Percentiles rank a stretch among this genome's conserved stretches.
phyloP scores from a whole-genome alignment of 2,329 filamentous ascomycete genomes.

The Sarocladium brachiariae region DNA sequence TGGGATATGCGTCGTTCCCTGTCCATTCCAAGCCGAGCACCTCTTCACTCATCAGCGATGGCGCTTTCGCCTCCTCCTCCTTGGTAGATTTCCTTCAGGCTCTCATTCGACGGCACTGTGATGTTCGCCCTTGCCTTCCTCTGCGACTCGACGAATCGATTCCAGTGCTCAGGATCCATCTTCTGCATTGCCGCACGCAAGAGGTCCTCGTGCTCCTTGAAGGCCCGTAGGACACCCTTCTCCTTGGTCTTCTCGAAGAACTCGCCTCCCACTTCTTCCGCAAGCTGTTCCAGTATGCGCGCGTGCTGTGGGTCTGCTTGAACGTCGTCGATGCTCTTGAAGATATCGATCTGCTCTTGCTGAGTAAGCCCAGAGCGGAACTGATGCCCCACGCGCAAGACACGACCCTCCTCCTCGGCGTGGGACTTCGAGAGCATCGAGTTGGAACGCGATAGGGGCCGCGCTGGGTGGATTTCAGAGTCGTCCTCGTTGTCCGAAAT shows the following conservation, averaged over 20 bases:
- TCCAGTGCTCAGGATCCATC: slow-evolving; percentile 61
- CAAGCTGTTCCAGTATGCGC: slow-evolving; percentile 51
- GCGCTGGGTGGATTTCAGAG: slow-evolving; percentile 32
- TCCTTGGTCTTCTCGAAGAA: slow-evolving; percentile 47
- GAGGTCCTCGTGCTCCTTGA: slow-evolving; percentile 50
- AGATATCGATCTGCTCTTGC: slow-evolving; percentile 42
- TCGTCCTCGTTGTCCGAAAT: slow-evolving; percentile 41
- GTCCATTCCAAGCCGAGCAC: neutral
- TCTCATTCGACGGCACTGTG: slow-evolving; percentile 30
- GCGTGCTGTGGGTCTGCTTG: slow-evolving; percentile 43
- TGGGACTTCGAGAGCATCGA: slow-evolving; percentile 48
- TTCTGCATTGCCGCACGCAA: slow-evolving; percentile 45
- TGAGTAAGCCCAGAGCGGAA: slow-evolving; percentile 49
- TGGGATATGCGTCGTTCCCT: no score
- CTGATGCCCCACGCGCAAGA: slow-evolving; percentile 48
- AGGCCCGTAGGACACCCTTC: slow-evolving; percentile 54
- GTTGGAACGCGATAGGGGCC: slow-evolving; percentile 41
- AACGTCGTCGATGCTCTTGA: slow-evolving; percentile 43
- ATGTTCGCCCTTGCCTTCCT: slow-evolving; percentile 52
- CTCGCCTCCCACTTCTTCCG: slow-evolving; percentile 56
- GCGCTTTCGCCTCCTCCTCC: neutral
- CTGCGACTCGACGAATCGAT: slow-evolving; percentile 54
- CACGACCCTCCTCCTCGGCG: slow-evolving; percentile 50
- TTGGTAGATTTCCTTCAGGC: neutral
- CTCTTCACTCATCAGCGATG: slow-evolving; percentile 8